Base-by-base conservation (phyloP, 2,329 filamentous ascomycete species). In the Elsinoe arachidis region DNA sequence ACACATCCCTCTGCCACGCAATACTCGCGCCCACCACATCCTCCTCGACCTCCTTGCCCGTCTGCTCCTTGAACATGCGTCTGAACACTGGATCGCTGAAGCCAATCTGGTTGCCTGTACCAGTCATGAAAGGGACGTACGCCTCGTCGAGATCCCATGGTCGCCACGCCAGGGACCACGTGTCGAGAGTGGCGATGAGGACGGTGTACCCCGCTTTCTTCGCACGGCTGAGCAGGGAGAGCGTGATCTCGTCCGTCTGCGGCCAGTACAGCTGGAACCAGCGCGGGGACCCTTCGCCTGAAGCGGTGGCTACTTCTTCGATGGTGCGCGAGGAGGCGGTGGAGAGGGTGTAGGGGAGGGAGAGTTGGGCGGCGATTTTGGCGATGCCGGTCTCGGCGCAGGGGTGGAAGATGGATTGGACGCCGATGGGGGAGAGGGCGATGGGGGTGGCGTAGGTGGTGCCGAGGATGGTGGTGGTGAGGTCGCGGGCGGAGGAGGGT, bases 231-330 rank as follows among this genome's bases (percentile, higher is more conserved):
- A 90, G 74, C 14, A 90, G 71, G 1, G 81, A 86, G 0, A 78
- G 72, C 0, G 86, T 89, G 56, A 89, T 74, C 2, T 84, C 80
- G 55, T 89, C 78, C 56, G 81, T 79, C 76, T 76, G 73, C 0
- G 86, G 86, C 84, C 85, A 89, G 72, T 90, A 90, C 0, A 90
- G 77, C 66, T 90, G 87, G 67, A 79, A 90, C 84, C 85, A 90
- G 10, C 84, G 74, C 33, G 78, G 74, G 1, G 62, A 65, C 15
- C 62, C 59, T 4, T 78, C 70, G 0, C 78, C 79, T 53, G 78
- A 82, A 0, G 81, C 82, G 6, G 73, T 65, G 0, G 82, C 84
- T 0, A 88, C 79, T 52, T 88, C 80, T 66, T 88, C 85, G 58
- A 89, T 85, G 0, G 78, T 79, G 33, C 78, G 76, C 1, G 79